These are phyloP conservation scores for Primulina tabacum DNA, from an alignment of 257 asterid species.

Conservation along the genomic window DNA sequence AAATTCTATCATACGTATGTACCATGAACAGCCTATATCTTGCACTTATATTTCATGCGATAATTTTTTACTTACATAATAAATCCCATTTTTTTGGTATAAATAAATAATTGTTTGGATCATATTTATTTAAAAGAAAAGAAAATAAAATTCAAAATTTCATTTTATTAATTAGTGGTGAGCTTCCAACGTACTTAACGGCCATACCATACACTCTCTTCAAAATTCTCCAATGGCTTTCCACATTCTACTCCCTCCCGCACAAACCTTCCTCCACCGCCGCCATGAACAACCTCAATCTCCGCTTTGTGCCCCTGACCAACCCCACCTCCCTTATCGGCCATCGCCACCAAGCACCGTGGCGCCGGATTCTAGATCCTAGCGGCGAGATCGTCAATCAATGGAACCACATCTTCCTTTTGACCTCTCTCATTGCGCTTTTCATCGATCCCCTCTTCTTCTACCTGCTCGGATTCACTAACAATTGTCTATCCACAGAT, in stretches of 20 bases:
- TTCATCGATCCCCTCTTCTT: constrained; percentile 81
- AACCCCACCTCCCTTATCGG: constrained; percentile 43
- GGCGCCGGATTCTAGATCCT: constrained; percentile 75
- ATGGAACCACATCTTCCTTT: constrained; percentile 76
- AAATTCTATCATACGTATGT: too few relatives aligned
- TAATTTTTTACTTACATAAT: too few relatives aligned
- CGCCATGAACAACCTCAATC: constrained; percentile 41
- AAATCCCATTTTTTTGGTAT: too few relatives aligned
- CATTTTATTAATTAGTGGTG: constrained; percentile 10
- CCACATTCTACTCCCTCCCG: constrained; percentile 34
- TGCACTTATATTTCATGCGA: too few relatives aligned
- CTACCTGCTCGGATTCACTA: constrained; percentile 46
- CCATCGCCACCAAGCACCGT: constrained; percentile 46
- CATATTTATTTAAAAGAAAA: too few relatives aligned
- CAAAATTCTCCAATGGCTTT: constrained; percentile 22
- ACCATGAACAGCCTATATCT: too few relatives aligned
- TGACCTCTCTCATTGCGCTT: constrained; percentile 57
- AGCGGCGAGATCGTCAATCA: constrained; percentile 47
- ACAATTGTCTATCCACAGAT: constrained; percentile 57
- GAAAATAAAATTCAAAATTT: too few relatives aligned
- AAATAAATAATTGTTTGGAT: too few relatives aligned
- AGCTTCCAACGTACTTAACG: constrained; percentile 24
- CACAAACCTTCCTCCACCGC: constrained; percentile 1
- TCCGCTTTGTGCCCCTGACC: constrained; percentile 36
- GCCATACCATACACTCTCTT: neutral